Evolutionary conservation across 176 grass and related monocot genomes (phyloP), one percentile per base, ranked within the genome.

Genomic region (Oryza australiensis): DNA sequence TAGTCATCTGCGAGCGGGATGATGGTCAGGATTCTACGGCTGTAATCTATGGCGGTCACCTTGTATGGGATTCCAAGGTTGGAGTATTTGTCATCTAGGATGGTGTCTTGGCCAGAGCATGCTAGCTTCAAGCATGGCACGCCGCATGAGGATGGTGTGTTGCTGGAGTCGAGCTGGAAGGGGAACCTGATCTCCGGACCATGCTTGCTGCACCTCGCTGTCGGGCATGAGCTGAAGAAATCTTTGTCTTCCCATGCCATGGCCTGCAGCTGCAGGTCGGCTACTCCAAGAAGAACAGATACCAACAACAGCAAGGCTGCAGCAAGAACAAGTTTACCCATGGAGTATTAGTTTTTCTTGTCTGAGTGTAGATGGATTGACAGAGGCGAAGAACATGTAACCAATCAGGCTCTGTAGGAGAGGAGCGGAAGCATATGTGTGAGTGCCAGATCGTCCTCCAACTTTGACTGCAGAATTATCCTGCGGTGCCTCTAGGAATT

Each of bases 131-230:
- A 45, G 64, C 87, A 77, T 5, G 27, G 71, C 6, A 9, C 9
- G n/a, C 87, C 79, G 2, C 90, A 92, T 42, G 29, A 66, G 29
- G 70, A 8, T 1, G 81, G 43, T 18, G 43, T 73, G 38, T 74
- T 64, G 46, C 59, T 78, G 26, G 51, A 78, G 41, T 48, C 20
- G 12, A 90, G 82, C 2, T 53, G 76, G 48, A 87, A 82, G 0
- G 90, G 90, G n/a, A 67, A 92, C 64, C 90, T 78, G 11, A 95
- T 84, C 81, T 93, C 73, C 0, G 81, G 84, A 5, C 91, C 90
- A 22, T 70, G 42, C 29, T 72, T 2, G 64, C 85, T 81, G 68
- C 89, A 92, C 14, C 26, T 2, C 5, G 77, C n/a, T 4, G 73
- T 53, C 0, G 53, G 87, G 26, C 90, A 88, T 12, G 23, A 20